These are phyloP conservation scores for Sanguinoderma infundibulare DNA, from an alignment of 1,284 basidiomycete genomes.

Conservation along the genomic window DNA sequence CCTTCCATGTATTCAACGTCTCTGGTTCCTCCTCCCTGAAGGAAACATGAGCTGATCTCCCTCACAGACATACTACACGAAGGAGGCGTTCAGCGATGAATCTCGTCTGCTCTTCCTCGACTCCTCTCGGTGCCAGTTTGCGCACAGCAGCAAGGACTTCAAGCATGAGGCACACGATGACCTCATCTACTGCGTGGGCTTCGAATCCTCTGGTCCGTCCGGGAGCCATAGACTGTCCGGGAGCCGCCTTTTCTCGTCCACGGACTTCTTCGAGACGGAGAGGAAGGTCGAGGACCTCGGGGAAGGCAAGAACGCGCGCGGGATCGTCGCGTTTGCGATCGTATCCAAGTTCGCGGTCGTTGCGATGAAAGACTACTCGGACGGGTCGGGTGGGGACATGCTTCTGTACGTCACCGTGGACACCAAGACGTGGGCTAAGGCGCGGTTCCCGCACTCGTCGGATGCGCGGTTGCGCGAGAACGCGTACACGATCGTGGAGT, in stretches of 20 bases:
- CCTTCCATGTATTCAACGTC: too few relatives aligned
- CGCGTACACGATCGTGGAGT: constrained; percentile 95
- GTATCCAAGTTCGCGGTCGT: constrained; percentile 91
- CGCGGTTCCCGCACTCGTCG: constrained; percentile 85
- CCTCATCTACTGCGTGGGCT: constrained; percentile 88
- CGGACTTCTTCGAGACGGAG: constrained; percentile 79
- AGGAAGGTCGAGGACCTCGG: constrained; percentile 80
- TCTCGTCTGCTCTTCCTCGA: constrained; percentile 67
- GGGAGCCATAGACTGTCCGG: constrained; percentile 62
- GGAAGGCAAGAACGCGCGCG: constrained; percentile 81
- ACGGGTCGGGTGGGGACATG: constrained; percentile 68
- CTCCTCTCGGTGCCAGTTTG: constrained; percentile 83
- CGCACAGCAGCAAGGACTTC: constrained; percentile 82
- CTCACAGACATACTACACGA: constrained; percentile 90
- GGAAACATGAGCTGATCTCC: too few relatives aligned
- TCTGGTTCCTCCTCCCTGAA: too few relatives aligned
- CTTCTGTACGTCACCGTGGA: constrained; percentile 85
- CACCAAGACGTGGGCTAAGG: constrained; percentile 81
- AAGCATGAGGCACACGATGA: constrained; percentile 73
- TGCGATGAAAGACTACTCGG: constrained; percentile 71
- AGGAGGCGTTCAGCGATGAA: constrained; percentile 73
- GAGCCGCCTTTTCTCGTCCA: constrained; percentile 78
- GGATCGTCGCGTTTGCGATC: constrained; percentile 88
- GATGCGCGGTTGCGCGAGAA: constrained; percentile 83
- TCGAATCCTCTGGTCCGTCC: constrained; percentile 59